Percentiles rank a stretch among this genome's conserved stretches.
These are phyloP conservation scores for Hansenula lynferdii DNA, from an alignment of 1,139 yeast species.

Conservation along the genomic window DNA sequence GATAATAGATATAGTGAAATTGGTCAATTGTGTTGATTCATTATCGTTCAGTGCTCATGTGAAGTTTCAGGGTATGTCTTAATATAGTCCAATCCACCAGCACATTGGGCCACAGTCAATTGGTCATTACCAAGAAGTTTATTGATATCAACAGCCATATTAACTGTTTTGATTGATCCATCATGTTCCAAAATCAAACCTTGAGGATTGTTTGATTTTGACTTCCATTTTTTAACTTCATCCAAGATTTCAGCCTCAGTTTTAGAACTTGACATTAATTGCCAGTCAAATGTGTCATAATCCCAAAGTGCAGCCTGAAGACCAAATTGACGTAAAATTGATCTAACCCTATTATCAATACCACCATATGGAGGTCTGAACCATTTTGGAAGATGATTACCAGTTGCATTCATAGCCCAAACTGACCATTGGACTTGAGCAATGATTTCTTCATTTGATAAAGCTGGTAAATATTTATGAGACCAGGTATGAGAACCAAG, in stretches of 20 bases:
- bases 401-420: constrained; percentile 98
- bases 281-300: constrained; percentile 90
- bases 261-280: constrained; percentile 42
- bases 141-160: constrained; percentile 57
- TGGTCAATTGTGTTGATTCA: too few relatives aligned
- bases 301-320: constrained; percentile 91
- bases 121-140: constrained; percentile 52
- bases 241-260: constrained; percentile 46
- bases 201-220: constrained; percentile 28
- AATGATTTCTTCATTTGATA: constrained; percentile 72
- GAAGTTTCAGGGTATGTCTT: background rate
- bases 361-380: constrained; percentile 98
- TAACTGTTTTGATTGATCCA: constrained; percentile 60
- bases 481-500: constrained; percentile 94
- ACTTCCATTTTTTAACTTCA: constrained; percentile 54
- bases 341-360: constrained; percentile 76
- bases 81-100: constrained; percentile 45
- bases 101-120: constrained; percentile 81
- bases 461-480: constrained; percentile 75
- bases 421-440: constrained; percentile 94
- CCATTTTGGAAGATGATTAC: constrained; percentile 85
- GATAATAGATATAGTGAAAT: too few relatives aligned
- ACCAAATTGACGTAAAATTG: constrained; percentile 79
- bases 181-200: constrained; percentile 89
- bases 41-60: background rate